Evolutionary conservation across 2,329 filamentous ascomycete genomes (phyloP), one percentile per base, ranked within the genome.

Genomic region (Thermothelomyces thermophilus): DNA sequence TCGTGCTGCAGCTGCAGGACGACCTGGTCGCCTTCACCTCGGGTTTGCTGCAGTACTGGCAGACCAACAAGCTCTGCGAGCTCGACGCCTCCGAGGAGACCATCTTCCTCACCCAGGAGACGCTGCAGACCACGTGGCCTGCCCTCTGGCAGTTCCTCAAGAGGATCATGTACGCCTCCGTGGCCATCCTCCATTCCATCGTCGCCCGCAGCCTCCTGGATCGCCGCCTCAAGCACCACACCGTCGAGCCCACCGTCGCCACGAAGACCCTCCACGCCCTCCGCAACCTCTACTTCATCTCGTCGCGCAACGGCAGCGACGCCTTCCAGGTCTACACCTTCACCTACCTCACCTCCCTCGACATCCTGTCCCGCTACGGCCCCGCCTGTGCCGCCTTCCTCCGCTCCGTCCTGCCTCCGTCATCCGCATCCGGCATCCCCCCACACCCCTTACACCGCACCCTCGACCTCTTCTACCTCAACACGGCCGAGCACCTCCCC

Each of bases 401-500:
- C 20, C 72, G 74, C 53, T 85, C 43, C 74, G 76, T 3, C 56
- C 63, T 22, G 59, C 68, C 53, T 50, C 70, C 9, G 0, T 41
- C 35, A 14, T 80, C 16, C 20, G 14, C 41, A 14, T n/a, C 41
- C 3, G 22, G 72, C 34, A 80, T 86, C 28, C 79, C 84, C 0
- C 68, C 70, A 5, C 78, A 85, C 56, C 81, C 84, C 5, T 71
- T 89, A 2, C 80, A 88, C 58, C 77, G 86, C 50, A 84, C 79
- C 16, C 71, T 91, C n/a, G 86, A 93, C 63, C 77, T 95, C 14
- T 95, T 88, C 70, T 95, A 94, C 68, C 77, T 96, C 55, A 93
- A 94, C 62, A 80, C 84, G 0, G 84, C 87, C 2, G 90, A 95
- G 64, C 87, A 95, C 64, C 82, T 95, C 53, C 83, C 88, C 0